A percentile compares a stretch with the other conserved stretches of the same genome.
phyloP scores from a whole-genome alignment of 1,139 yeast genomes.

The Arxiozyma slooffiae region DNA sequence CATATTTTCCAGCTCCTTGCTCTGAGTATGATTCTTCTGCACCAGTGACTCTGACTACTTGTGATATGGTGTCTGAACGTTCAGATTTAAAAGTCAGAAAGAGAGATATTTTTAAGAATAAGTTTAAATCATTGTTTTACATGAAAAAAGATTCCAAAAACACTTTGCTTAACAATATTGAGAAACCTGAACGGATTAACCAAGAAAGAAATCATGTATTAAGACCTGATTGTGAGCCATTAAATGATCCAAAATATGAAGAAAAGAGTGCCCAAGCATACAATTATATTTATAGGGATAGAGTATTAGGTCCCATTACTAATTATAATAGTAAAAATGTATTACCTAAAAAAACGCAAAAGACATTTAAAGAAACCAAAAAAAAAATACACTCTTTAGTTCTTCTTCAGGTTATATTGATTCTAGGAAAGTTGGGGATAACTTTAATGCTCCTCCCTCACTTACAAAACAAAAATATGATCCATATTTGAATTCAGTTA shows the following conservation, averaged over 20 bases:
- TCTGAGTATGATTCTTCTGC: not conserved
- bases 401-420: not conserved
- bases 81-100: not conserved
- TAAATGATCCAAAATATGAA: not conserved
- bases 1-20: not conserved
- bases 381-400: not conserved
- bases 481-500: not conserved
- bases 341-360: not conserved
- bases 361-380: too few species aligned
- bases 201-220: not conserved
- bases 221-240: not conserved
- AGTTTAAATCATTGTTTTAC: not conserved
- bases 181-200: not conserved
- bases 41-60: not conserved
- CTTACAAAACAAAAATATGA: too few species aligned
- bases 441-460: not conserved
- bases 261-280: not conserved
- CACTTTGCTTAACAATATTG: too few species aligned
- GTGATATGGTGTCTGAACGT: not conserved
- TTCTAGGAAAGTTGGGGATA: not conserved
- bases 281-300: not conserved
- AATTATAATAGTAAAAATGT: not conserved
- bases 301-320: too few species aligned
- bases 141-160: not conserved
- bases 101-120: not conserved